Evolutionary conservation across 257 asterid genomes (phyloP).

Genomic region (Plantago elongata): DNA sequence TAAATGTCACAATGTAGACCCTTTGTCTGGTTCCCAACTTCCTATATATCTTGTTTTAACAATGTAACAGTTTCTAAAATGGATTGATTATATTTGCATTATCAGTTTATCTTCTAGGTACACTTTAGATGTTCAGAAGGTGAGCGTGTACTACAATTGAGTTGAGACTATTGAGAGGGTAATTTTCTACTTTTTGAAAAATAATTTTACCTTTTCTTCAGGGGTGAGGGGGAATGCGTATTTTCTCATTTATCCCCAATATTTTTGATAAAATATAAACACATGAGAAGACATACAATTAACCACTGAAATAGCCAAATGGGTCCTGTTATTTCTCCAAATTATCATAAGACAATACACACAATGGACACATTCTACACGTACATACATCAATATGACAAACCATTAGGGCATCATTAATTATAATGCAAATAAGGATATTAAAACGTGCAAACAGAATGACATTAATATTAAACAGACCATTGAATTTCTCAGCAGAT

Average conservation of each 20-base stretch:
- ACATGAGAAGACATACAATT: not conserved
- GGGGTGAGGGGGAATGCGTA: too few relatives aligned
- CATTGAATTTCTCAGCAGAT: slow-evolving; percentile 19
- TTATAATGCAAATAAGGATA: not conserved
- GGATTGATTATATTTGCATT: not conserved
- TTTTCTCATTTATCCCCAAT: too few relatives aligned
- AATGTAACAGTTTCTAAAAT: not conserved
- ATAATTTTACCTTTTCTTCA: too few relatives aligned
- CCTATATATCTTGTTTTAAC: slow-evolving; percentile 2
- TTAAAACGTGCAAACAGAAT: not conserved
- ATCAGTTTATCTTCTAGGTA: not conserved
- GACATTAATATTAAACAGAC: not conserved
- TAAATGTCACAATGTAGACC: not conserved
- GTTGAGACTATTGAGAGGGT: too few relatives aligned
- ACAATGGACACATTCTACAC: slow-evolving; percentile 14
- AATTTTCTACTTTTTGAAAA: too few relatives aligned
- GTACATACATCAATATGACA: not conserved
- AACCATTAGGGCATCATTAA: not conserved
- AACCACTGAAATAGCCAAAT: not conserved
- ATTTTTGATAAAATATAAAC: not conserved
- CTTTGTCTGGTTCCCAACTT: not conserved
- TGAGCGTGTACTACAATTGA: too few relatives aligned
- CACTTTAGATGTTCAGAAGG: not conserved
- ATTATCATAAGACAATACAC: slow-evolving; percentile 17
- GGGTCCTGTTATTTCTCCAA: slow-evolving; percentile 17